Percentiles rank a stretch among this genome's conserved stretches.
These are phyloP conservation scores for Penicillium longicatenatum DNA, from an alignment of 495 filamentous ascomycete genomes.

Conservation along the genomic window DNA sequence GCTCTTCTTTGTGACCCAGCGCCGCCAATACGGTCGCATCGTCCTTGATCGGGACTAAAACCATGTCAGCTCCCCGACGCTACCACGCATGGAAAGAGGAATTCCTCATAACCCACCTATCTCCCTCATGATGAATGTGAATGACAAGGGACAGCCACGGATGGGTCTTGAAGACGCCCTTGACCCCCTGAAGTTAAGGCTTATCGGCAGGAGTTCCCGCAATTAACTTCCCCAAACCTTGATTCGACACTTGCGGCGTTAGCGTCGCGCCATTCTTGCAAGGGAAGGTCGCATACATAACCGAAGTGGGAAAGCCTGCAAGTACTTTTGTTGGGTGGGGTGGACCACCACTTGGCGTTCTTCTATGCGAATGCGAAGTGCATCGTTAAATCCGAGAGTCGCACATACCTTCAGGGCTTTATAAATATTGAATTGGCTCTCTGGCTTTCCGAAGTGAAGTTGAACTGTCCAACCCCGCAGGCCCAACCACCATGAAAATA, in stretches of 20 bases:
- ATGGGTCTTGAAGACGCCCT: neutral
- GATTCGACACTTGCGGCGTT: neutral
- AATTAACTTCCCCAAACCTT: neutral
- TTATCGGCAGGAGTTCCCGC: neutral
- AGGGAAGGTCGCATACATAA: constrained; percentile 1
- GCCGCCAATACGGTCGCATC: constrained; percentile 10
- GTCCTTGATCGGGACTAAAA: constrained; percentile 2
- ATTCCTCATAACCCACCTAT: neutral
- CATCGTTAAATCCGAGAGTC: too few species aligned
- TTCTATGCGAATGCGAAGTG: neutral
- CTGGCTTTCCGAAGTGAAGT: too few species aligned
- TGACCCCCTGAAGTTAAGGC: neutral
- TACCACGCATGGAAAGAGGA: neutral
- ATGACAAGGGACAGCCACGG: too few species aligned
- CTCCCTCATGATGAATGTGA: neutral
- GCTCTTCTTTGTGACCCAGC: constrained; percentile 11
- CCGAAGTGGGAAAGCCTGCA: neutral
- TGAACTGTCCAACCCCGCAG: neutral
- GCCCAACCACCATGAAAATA: neutral
- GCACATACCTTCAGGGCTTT: too few species aligned
- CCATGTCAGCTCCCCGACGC: neutral
- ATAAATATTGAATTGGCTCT: neutral
- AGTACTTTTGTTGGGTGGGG: neutral
- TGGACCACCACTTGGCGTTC: neutral
- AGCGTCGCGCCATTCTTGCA: constrained; percentile 1